Conservation (phyloP, 2,329 filamentous ascomycete species). For the Aureobasidium sp. region DNA sequence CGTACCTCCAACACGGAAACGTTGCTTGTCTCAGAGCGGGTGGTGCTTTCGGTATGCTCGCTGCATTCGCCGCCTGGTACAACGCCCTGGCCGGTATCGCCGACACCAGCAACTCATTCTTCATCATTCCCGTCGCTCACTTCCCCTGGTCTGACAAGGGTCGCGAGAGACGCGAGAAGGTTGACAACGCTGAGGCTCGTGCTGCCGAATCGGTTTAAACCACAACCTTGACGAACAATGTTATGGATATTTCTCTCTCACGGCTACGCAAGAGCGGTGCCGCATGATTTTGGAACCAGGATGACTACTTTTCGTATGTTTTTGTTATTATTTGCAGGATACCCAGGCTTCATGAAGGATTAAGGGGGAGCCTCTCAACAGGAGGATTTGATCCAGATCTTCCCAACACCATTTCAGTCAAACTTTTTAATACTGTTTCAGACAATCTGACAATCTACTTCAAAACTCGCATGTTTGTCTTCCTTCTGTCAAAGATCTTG, state of each 20-base stretch:
- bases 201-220: slow-evolving; percentile 20
- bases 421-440: background rate
- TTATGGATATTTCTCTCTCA: background rate
- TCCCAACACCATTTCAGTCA: background rate
- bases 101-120: slow-evolving; percentile 62
- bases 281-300: background rate
- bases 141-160: slow-evolving; percentile 89
- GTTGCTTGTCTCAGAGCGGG: slow-evolving; percentile 41
- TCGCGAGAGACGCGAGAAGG: slow-evolving; percentile 45
- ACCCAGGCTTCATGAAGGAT: slow-evolving; percentile 11
- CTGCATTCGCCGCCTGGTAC: slow-evolving; percentile 47
- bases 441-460: background rate
- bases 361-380: background rate
- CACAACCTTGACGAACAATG: background rate
- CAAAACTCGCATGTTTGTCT: background rate
- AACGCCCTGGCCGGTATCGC: slow-evolving; percentile 47
- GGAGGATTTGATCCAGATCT: background rate
- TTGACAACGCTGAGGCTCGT: slow-evolving; percentile 34
- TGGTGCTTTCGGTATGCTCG: slow-evolving; percentile 44
- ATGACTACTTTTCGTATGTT: slow-evolving; percentile 8
- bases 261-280: background rate
- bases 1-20: slow-evolving; percentile 40
- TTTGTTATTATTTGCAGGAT: slow-evolving; percentile 12
- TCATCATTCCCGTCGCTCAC: slow-evolving; percentile 83
- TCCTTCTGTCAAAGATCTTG: background rate